Percentiles rank a stretch among this genome's conserved stretches.
Conservation (phyloP, 176 grass and related monocot genomes). For the Avena insularis region DNA sequence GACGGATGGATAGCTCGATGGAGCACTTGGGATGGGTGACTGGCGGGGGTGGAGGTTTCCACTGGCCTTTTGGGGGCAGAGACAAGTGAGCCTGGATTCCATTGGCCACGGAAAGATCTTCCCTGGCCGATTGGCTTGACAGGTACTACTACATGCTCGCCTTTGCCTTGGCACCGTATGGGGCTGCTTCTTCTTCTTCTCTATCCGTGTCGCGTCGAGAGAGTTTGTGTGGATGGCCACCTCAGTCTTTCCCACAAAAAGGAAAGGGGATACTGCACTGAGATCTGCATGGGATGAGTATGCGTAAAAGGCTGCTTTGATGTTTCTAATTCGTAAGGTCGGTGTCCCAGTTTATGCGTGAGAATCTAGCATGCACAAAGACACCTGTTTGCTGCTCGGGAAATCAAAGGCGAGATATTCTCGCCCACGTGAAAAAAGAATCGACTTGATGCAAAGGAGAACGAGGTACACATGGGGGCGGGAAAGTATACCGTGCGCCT, state of each 20-base stretch:
- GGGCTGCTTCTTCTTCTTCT: neutral
- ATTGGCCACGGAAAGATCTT: constrained; percentile 45
- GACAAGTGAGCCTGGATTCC: constrained; percentile 38
- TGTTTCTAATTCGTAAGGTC: constrained; percentile 28
- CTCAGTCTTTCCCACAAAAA: neutral
- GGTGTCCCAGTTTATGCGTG: neutral
- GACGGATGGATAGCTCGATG: constrained; percentile 33
- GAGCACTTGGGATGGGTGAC: neutral
- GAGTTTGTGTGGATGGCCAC: neutral
- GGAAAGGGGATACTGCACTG: neutral
- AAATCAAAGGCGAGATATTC: constrained; percentile 25
- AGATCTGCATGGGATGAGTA: neutral
- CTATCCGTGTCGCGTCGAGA: neutral
- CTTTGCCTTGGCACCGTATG: neutral
- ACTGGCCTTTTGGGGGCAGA: constrained; percentile 31
- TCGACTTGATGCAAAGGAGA: neutral
- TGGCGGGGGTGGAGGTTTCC: constrained; percentile 35
- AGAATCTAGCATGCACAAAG: constrained; percentile 18
- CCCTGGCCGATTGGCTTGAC: constrained; percentile 11
- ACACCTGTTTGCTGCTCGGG: neutral
- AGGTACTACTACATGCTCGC: neutral
- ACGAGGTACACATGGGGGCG: neutral
- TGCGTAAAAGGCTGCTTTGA: neutral
- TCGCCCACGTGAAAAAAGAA: neutral
- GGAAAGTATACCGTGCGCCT: neutral